These are phyloP conservation scores for Saccharomycopsis hybrid DNA, from an alignment of 1,139 yeast species.

Conservation along the genomic window DNA sequence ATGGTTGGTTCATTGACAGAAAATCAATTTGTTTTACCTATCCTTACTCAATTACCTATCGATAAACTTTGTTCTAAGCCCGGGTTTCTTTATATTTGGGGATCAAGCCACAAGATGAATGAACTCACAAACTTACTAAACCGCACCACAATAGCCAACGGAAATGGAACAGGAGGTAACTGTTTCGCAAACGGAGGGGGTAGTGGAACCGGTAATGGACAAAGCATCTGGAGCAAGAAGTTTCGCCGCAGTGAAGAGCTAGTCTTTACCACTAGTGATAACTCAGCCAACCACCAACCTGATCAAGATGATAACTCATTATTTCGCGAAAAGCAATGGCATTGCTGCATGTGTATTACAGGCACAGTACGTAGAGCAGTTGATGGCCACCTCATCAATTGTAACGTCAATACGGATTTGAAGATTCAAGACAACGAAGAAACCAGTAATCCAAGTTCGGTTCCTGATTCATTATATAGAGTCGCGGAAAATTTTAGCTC, in stretches of 20 bases:
- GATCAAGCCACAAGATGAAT: slow-evolving; percentile 57
- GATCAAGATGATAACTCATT: slow-evolving; percentile 41
- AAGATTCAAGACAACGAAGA: slow-evolving; percentile 45
- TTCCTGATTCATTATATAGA: slow-evolving; percentile 71
- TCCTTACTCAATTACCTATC: slow-evolving; percentile 60
- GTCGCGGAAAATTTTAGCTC: slow-evolving; percentile 89
- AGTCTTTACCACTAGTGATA: slow-evolving; percentile 57
- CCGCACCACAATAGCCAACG: too few relatives aligned
- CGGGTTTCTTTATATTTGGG: slow-evolving; percentile 79
- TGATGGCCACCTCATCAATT: slow-evolving; percentile 79
- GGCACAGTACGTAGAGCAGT: slow-evolving; percentile 86
- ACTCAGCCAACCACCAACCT: slow-evolving; percentile 34
- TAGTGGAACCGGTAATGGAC: slow-evolving; percentile 1
- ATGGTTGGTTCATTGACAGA: slow-evolving; percentile 85
- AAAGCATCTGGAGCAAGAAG: slow-evolving; percentile 47
- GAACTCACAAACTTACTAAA: slow-evolving; percentile 52
- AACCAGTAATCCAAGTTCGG: slow-evolving; percentile 29
- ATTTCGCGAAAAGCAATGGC: slow-evolving; percentile 67
- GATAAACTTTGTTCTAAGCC: slow-evolving; percentile 74
- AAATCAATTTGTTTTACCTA: slow-evolving; percentile 56
- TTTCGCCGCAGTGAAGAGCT: slow-evolving; percentile 87
- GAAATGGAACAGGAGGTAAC: too few relatives aligned
- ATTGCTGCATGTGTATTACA: slow-evolving; percentile 95
- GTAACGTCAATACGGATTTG: slow-evolving; percentile 87
- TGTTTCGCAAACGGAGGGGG: too few relatives aligned